Conservation (phyloP, 2,329 filamentous ascomycete genomes). For the Aspergillus unguis region DNA sequence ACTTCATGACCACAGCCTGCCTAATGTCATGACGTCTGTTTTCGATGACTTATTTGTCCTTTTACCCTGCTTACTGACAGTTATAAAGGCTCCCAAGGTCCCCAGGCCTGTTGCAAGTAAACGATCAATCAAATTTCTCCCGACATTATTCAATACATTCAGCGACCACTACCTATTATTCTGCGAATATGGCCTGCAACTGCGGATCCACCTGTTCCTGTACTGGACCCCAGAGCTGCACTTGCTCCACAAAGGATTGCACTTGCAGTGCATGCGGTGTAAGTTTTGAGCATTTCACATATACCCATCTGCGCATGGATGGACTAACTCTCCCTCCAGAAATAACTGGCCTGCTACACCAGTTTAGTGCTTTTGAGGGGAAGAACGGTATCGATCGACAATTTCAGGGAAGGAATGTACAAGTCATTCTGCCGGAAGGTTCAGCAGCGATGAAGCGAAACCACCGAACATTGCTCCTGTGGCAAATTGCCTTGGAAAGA, state of each 20-base stretch:
- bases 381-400: not conserved
- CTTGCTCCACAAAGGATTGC: slow-evolving; percentile 1
- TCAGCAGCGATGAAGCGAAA: not conserved
- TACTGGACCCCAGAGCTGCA: not conserved
- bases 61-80: not conserved
- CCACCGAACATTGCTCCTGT: not conserved
- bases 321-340: not conserved
- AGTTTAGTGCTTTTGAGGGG: not conserved
- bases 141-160: not conserved
- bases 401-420: not conserved
- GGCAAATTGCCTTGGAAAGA: not conserved
- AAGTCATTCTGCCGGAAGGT: slow-evolving; percentile 1
- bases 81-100: slow-evolving; percentile 1
- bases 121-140: not conserved
- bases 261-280: not conserved
- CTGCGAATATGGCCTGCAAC: not conserved
- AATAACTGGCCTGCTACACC: not conserved
- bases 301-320: not conserved
- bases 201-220: not conserved
- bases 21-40: not conserved
- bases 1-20: not conserved
- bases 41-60: not conserved
- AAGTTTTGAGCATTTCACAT: not conserved
- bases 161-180: not conserved
- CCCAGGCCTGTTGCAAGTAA: not conserved